Evolutionary conservation across 768 basidiomycete genomes (phyloP), one percentile per base, ranked within the genome.

Genomic region (Gelatoporia subvermispora): DNA sequence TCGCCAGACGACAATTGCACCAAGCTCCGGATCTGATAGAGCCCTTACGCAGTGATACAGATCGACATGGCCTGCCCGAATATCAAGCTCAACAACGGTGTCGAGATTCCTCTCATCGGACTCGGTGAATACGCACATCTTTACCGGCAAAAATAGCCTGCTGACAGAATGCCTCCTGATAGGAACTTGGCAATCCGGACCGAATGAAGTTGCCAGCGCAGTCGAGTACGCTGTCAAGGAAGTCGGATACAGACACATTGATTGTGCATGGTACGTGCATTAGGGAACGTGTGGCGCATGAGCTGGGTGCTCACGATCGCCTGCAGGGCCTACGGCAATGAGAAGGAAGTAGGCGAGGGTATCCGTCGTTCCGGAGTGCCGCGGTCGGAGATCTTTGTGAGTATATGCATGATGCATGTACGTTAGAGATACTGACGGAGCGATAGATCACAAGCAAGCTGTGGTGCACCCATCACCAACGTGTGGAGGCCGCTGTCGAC

Each of bases 171-270:
- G 22, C 18, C 16, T 35, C 41, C 46, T 43, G 31, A 8, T n/a
- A 84, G 88, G 88, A 15, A 92, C 91, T 15, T 92, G 88, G 88
- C 83, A 88, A 65, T 82, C 84, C 37, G 77, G 80, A 54, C 72
- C 84, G 3, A 84, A 85, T 42, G 82, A 90, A 54, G 89, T 88
- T 28, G 68, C 70, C 11, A 55, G 69, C 35, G 92, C 92, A 2
- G 92, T 94, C 22, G 73, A 75, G 47, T 76, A 77, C 55, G 90
- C 90, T 1, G 66, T 94, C 52, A 84, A 82, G 53, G 78, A 79
- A 48, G 73, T 66, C 28, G 90, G 90, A 10, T 92, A 91, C 69
- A 76, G 76, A 64, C 89, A 82, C 61, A 81, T 84, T 54, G 85
- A 85, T 65, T 87, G 82, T 63, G 87, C 86, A 31, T 72, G 71